Percentiles rank a stretch among this genome's conserved stretches.
phyloP scores from a whole-genome alignment of 2,329 filamentous ascomycete species.

The Myriosclerotinia scirpicola region DNA sequence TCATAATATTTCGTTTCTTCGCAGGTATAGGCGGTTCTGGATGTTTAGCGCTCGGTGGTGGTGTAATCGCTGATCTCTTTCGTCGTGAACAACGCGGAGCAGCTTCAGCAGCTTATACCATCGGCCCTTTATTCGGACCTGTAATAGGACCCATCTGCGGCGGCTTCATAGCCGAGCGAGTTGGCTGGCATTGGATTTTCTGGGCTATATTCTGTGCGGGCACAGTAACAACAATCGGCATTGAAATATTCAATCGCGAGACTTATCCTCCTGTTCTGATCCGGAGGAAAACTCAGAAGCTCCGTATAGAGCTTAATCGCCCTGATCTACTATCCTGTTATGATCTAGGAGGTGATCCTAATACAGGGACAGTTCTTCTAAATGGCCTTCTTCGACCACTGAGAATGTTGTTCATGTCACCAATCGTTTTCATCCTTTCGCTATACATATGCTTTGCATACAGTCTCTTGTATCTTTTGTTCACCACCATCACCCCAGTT shows the following conservation, averaged over 20 bases:
- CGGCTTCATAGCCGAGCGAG: slow-evolving; percentile 45
- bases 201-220: slow-evolving; percentile 51
- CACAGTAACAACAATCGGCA: slow-evolving; percentile 37
- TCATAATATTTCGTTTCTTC: slow-evolving; percentile 50
- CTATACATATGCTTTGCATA: slow-evolving; percentile 74
- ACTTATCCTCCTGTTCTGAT: slow-evolving; percentile 53
- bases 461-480: slow-evolving; percentile 52
- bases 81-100: slow-evolving; percentile 37
- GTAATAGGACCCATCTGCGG: slow-evolving; percentile 36
- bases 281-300: slow-evolving; percentile 43
- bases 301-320: slow-evolving; percentile 47
- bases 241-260: slow-evolving; percentile 46
- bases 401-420: slow-evolving; percentile 43
- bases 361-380: slow-evolving; percentile 9
- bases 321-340: slow-evolving; percentile 48
- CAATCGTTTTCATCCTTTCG: slow-evolving; percentile 54
- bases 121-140: slow-evolving; percentile 35
- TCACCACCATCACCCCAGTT: slow-evolving; percentile 52
- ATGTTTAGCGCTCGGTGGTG: slow-evolving; percentile 46
- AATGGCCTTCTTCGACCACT: slow-evolving; percentile 47
- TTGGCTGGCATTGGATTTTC: slow-evolving; percentile 47
- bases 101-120: slow-evolving; percentile 35
- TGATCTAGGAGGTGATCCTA: slow-evolving; percentile 31
- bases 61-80: slow-evolving; percentile 46
- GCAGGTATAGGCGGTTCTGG: slow-evolving; percentile 48